Evolutionary conservation across 2,329 filamentous ascomycete species (phyloP).

Genomic region (Aspergillus sp.): DNA sequence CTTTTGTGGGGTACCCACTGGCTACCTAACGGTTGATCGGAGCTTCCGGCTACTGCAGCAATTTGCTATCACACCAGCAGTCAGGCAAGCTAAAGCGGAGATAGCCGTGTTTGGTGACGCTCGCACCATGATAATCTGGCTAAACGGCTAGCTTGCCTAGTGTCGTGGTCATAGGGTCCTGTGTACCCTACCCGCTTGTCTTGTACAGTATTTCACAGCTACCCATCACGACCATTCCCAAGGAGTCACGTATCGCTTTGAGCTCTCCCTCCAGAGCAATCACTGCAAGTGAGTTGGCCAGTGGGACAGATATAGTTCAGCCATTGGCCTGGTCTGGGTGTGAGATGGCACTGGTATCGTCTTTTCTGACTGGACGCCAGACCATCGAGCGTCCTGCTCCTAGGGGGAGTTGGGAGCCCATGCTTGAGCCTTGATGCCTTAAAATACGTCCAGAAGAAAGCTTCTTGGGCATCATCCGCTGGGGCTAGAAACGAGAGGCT

Average conservation of each 20-base stretch:
- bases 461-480: constrained; percentile 3
- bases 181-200: background rate
- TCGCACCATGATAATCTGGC: background rate
- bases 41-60: background rate
- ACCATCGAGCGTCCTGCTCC: background rate
- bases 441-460: background rate
- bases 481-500: background rate
- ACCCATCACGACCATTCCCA: background rate
- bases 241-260: background rate
- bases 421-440: constrained; percentile 1
- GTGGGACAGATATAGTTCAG: background rate
- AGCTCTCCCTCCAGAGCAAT: background rate
- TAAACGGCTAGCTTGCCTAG: background rate
- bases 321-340: background rate
- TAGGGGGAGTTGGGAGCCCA: background rate
- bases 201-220: background rate
- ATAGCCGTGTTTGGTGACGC: background rate
- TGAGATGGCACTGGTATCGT: background rate
- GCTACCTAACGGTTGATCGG: background rate
- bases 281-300: constrained; percentile 6
- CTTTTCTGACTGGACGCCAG: background rate
- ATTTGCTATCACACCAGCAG: background rate
- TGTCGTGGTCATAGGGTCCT: background rate
- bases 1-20: constrained; percentile 2
- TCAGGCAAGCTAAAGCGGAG: background rate